Percentiles rank a stretch among this genome's conserved stretches.
phyloP scores from a whole-genome alignment of 179 eudicot genomes.

The Amaranthus tricolor region DNA sequence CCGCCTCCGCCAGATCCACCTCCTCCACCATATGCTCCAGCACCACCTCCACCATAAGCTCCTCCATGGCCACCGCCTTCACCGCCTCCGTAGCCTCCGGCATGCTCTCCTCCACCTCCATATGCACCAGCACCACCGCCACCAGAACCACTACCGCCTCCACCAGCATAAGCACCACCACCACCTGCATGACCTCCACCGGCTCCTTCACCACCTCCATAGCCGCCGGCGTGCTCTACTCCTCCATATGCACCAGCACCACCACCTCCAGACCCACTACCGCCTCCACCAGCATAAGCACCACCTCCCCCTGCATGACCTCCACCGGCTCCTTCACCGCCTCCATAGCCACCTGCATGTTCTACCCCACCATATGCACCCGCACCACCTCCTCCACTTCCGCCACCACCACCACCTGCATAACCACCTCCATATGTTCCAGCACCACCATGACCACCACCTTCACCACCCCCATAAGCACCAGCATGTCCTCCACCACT shows the following conservation, averaged over 20 bases:
- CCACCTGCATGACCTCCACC: slow-evolving; percentile 40
- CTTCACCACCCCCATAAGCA: slow-evolving; percentile 24
- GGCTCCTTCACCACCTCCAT: slow-evolving; percentile 40
- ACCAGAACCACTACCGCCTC: slow-evolving; percentile 33
- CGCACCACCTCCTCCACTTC: slow-evolving; percentile 41
- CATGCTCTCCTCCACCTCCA: slow-evolving; percentile 25
- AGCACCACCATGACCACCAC: slow-evolving; percentile 25
- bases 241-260: slow-evolving; percentile 41
- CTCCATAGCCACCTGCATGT: slow-evolving; percentile 39
- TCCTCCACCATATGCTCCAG: slow-evolving; percentile 35
- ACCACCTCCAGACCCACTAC: slow-evolving; percentile 44
- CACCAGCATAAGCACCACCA: slow-evolving; percentile 27
- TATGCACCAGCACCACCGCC: slow-evolving; percentile 28
- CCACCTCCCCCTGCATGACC: slow-evolving; percentile 35
- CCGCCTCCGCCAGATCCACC: slow-evolving; percentile 39
- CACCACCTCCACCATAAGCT: slow-evolving; percentile 28
- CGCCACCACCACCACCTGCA: slow-evolving; percentile 38
- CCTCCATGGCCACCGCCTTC: slow-evolving; percentile 35
- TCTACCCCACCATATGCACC: slow-evolving; percentile 34
- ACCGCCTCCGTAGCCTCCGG: slow-evolving; percentile 34
- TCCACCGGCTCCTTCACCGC: slow-evolving; percentile 44
- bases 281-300: slow-evolving; percentile 35
- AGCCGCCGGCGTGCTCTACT: slow-evolving; percentile 38
- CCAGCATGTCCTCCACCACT: slow-evolving; percentile 37
- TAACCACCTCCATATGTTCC: slow-evolving; percentile 30